phyloP scores from a whole-genome alignment of 495 filamentous ascomycete genomes.

The Astrothelium macrocarpum region DNA sequence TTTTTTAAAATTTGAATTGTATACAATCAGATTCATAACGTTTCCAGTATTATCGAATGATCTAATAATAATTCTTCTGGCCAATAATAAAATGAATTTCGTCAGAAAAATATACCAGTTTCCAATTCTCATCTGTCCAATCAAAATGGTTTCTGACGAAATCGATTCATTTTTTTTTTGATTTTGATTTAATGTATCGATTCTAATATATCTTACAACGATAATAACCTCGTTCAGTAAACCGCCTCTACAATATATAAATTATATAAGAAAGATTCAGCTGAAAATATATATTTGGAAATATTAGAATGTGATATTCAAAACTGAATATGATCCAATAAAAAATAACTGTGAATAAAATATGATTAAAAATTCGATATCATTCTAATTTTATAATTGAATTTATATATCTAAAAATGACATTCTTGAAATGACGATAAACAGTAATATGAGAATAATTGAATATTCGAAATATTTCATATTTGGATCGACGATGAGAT shows the following conservation, averaged over 20 bases:
- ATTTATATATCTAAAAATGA: no score
- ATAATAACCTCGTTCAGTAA: neutral
- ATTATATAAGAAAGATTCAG: neutral
- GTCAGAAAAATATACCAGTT: neutral
- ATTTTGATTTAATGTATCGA: constrained; percentile 5
- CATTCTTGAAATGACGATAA: no score
- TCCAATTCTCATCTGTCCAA: neutral
- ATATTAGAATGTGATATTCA: neutral
- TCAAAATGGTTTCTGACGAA: neutral
- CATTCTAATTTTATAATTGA: no score
- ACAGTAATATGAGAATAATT: no score
- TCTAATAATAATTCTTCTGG: no score
- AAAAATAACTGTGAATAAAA: no score
- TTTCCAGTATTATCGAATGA: neutral
- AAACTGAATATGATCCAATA: neutral
- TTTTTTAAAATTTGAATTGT: neutral
- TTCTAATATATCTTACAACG: neutral
- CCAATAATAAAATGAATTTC: no score
- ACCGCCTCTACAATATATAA: neutral
- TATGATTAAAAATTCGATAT: no score
- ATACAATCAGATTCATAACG: constrained; percentile 4
- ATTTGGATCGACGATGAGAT: no score
- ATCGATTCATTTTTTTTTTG: neutral
- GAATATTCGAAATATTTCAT: no score
- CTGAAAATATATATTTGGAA: neutral